Conservation (phyloP, 495 filamentous ascomycete genomes). For the Tuber calosporum region DNA sequence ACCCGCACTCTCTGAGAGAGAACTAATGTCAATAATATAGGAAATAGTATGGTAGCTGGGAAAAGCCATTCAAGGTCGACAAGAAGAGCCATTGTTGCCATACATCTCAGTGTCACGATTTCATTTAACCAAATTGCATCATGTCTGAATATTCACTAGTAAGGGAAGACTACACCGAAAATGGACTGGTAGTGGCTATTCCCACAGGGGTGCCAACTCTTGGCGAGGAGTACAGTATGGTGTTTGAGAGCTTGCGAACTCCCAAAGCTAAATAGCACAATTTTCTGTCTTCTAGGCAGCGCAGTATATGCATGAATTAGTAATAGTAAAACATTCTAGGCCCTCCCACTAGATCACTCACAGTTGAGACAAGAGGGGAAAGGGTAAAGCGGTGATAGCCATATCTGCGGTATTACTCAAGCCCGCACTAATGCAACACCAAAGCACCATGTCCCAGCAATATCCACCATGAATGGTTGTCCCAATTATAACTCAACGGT, state of each 20-base stretch:
- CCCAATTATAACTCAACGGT: conserved; percentile 3
- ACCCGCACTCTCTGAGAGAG: no score
- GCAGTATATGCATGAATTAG: background rate
- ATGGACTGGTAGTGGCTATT: no score
- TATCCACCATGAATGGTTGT: conserved; percentile 3
- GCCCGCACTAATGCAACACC: conserved; percentile 2
- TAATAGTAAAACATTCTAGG: background rate
- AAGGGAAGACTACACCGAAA: no score
- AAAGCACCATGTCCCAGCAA: conserved; percentile 6
- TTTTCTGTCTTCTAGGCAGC: conserved; percentile 9
- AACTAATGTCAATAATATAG: no score
- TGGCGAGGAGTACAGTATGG: no score
- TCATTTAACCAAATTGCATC: no score
- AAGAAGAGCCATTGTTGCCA: no score
- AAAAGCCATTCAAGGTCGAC: no score
- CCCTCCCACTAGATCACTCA: background rate
- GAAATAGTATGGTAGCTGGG: no score
- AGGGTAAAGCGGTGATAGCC: conserved; percentile 6
- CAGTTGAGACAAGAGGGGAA: conserved; percentile 5
- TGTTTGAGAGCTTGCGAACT: conserved; percentile 2
- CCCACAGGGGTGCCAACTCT: no score
- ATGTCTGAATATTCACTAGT: no score
- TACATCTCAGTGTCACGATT: no score
- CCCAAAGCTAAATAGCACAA: conserved; percentile 10
- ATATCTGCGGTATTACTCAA: conserved; percentile 2